phyloP scores from a whole-genome alignment of 768 basidiomycete species.

The Harrya chromipes region DNA sequence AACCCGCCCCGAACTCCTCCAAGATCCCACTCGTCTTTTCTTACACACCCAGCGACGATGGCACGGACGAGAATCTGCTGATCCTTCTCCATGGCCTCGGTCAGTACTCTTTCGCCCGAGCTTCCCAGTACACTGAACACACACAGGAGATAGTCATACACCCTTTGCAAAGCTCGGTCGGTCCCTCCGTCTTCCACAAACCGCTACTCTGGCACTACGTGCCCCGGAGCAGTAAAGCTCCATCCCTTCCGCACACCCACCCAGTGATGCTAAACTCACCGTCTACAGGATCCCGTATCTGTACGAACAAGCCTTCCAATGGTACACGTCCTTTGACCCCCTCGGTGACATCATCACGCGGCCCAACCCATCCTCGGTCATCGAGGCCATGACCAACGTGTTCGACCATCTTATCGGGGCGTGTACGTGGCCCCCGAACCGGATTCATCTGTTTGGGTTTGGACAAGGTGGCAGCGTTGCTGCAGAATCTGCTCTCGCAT shows the following conservation, averaged over 20 bases:
- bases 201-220: constrained; percentile 76
- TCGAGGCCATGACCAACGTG: constrained; percentile 52
- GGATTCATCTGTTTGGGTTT: constrained; percentile 88
- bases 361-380: constrained; percentile 71
- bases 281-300: constrained; percentile 67
- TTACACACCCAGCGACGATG: constrained; percentile 75
- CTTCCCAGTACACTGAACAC: neutral
- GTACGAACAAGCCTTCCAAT: constrained; percentile 77
- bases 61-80: constrained; percentile 81
- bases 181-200: constrained; percentile 83
- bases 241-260: too few species aligned
- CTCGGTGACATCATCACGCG: constrained; percentile 68
- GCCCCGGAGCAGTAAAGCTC: constrained; percentile 64
- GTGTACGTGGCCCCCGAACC: constrained; percentile 61
- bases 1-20: constrained; percentile 46
- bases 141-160: constrained; percentile 71
- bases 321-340: constrained; percentile 80
- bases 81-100: constrained; percentile 86
- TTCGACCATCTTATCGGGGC: constrained; percentile 55
- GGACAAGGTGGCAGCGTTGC: constrained; percentile 83
- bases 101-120: constrained; percentile 30
- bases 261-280: constrained; percentile 8
- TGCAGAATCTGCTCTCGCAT: constrained; percentile 58
- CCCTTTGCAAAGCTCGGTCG: constrained; percentile 76
- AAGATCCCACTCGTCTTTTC: constrained; percentile 54